A percentile compares a stretch with the other conserved stretches of the same genome.
phyloP scores from a whole-genome alignment of 805 yeast genomes.

The Saccharomycopsis fermentans region DNA sequence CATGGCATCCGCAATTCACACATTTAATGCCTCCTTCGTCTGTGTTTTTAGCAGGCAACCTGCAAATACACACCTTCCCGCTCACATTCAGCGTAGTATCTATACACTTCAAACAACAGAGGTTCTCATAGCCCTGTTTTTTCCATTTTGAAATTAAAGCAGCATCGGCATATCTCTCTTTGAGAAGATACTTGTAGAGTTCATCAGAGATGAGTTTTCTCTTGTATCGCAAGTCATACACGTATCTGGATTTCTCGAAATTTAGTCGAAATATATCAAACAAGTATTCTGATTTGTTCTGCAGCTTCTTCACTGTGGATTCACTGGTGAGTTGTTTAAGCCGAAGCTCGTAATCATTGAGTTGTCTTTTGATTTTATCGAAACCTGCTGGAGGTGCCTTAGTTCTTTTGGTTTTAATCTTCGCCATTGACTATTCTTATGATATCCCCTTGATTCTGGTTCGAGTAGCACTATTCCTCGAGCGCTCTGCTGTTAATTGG shows the following conservation, averaged over 20 bases:
- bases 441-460: too few relatives aligned
- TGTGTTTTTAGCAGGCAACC: constrained; percentile 51
- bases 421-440: constrained; percentile 32
- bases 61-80: constrained; percentile 61
- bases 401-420: constrained; percentile 30
- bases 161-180: constrained; percentile 56
- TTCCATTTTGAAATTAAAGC: constrained; percentile 77
- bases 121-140: constrained; percentile 74
- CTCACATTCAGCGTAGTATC: constrained; percentile 22
- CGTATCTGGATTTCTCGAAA: constrained; percentile 67
- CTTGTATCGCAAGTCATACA: constrained; percentile 64
- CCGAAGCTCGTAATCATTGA: constrained; percentile 46
- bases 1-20: constrained; percentile 18
- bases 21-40: constrained; percentile 4
- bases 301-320: constrained; percentile 18
- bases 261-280: constrained; percentile 67
- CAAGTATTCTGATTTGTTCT: constrained; percentile 42
- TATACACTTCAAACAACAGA: constrained; percentile 79
- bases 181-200: constrained; percentile 64
- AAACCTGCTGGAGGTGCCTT: constrained; percentile 67
- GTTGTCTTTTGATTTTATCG: constrained; percentile 54
- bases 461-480: too few relatives aligned
- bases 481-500: too few relatives aligned
- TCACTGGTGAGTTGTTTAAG: constrained; percentile 38
- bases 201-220: constrained; percentile 56